These are phyloP conservation scores for Mimosa pudica DNA, from an alignment of 306 rosid species.

Conservation along the genomic window DNA sequence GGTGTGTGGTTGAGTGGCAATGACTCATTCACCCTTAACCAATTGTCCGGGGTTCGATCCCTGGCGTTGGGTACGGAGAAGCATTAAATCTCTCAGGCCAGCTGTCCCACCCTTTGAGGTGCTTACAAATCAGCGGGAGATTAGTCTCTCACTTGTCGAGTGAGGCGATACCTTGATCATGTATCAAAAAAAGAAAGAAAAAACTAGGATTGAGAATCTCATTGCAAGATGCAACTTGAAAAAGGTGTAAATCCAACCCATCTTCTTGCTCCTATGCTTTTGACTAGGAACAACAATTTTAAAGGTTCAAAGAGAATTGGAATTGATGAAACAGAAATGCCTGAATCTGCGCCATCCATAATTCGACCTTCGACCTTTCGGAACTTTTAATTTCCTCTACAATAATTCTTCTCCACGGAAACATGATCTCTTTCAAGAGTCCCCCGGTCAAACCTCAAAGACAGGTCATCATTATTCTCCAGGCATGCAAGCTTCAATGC, in stretches of 20 bases:
- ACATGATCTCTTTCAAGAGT: constrained; percentile 69
- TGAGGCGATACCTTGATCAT: no score
- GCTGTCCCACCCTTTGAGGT: no score
- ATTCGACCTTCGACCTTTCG: constrained; percentile 34
- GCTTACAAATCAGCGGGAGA: no score
- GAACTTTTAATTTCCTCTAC: constrained; percentile 83
- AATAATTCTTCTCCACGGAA: constrained; percentile 78
- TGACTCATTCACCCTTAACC: no score
- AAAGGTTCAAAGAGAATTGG: constrained; percentile 33
- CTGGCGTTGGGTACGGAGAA: no score
- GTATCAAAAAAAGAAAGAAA: no score
- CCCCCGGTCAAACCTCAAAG: constrained; percentile 50
- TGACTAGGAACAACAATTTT: constrained; percentile 43
- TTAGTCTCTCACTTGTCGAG: no score
- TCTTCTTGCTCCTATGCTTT: constrained; percentile 54
- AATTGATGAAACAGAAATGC: constrained; percentile 50
- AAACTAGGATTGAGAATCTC: constrained; percentile 74
- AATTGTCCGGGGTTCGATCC: no score
- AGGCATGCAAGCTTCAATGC: constrained; percentile 68
- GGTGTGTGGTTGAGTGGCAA: no score
- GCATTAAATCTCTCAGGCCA: no score
- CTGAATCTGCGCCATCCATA: constrained; percentile 87
- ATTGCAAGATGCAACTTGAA: constrained; percentile 59
- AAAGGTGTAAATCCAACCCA: constrained; percentile 43
- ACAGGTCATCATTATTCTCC: constrained; percentile 38